phyloP scores from a whole-genome alignment of 2,329 filamentous ascomycete genomes.

The Fusarium decemcellulare region DNA sequence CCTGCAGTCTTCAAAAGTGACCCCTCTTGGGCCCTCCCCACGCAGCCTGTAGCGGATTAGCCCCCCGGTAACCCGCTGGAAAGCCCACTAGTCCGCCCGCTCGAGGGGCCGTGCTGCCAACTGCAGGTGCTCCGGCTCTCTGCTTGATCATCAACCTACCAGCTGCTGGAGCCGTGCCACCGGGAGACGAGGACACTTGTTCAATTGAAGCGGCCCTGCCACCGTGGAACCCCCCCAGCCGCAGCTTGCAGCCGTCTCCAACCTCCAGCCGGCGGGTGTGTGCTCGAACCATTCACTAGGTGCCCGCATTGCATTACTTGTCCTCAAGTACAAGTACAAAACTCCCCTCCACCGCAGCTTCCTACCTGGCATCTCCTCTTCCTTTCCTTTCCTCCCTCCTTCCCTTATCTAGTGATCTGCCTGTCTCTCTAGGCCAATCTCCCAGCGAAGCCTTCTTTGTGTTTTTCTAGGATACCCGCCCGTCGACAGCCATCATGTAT shows the following conservation, averaged over 20 bases:
- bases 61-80: slow-evolving; percentile 17
- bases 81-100: slow-evolving; percentile 21
- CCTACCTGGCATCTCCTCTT: slow-evolving; percentile 35
- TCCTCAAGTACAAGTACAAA: slow-evolving; percentile 52
- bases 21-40: slow-evolving; percentile 6
- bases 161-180: slow-evolving; percentile 31
- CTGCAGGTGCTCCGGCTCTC: slow-evolving; percentile 23
- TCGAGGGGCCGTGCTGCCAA: slow-evolving; percentile 39
- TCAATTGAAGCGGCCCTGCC: slow-evolving; percentile 53
- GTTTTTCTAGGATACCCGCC: slow-evolving; percentile 44
- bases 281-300: slow-evolving; percentile 12
- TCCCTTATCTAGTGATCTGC: slow-evolving; percentile 29
- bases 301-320: slow-evolving; percentile 31
- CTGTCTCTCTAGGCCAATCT: slow-evolving; percentile 21
- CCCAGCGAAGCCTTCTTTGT: slow-evolving; percentile 39
- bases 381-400: slow-evolving; percentile 32
- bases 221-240: slow-evolving; percentile 22
- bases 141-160: slow-evolving; percentile 30
- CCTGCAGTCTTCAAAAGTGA: background rate
- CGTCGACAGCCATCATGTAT: slow-evolving; percentile 58
- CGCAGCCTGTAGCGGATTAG: slow-evolving; percentile 21
- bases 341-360: slow-evolving; percentile 47
- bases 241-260: slow-evolving; percentile 41
- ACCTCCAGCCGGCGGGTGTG: slow-evolving; percentile 24
- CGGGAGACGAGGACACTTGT: slow-evolving; percentile 59